Conservation (phyloP, 1,284 basidiomycete genomes). For the Puccinia hordei region DNA sequence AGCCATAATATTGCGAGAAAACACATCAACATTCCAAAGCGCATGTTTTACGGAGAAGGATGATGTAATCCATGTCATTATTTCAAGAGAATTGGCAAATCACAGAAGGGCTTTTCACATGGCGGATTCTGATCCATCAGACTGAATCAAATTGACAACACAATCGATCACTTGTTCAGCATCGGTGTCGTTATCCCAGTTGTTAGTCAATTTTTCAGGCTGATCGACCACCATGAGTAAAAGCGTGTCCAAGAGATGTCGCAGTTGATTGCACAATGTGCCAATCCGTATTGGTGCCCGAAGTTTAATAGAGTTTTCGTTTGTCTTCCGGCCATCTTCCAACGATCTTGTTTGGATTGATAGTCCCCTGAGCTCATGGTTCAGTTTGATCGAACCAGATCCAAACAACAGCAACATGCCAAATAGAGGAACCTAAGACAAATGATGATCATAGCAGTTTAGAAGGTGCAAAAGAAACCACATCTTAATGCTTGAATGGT, state of each 20-base stretch:
- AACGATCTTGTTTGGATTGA: conserved; percentile 41
- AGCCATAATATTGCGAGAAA: neutral
- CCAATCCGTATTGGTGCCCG: conserved; percentile 84
- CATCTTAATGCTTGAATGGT: neutral
- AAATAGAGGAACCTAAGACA: conserved; percentile 72
- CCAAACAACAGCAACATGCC: conserved; percentile 58
- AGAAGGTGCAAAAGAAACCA: neutral
- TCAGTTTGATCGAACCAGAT: conserved; percentile 43
- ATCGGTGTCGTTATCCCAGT: conserved; percentile 8
- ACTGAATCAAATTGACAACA: conserved; percentile 44
- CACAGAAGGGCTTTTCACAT: neutral
- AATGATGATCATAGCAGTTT: conserved; percentile 72
- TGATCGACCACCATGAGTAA: conserved; percentile 32
- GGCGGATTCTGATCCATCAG: conserved; percentile 5
- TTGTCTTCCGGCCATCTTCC: conserved; percentile 51
- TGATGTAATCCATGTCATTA: neutral
- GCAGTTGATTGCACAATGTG: conserved; percentile 82
- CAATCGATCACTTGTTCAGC: conserved; percentile 24
- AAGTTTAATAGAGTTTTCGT: conserved; percentile 67
- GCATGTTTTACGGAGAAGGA: neutral
- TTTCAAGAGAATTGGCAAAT: neutral
- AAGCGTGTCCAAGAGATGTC: conserved; percentile 57
- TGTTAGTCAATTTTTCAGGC: conserved; percentile 15
- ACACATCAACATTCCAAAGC: neutral
- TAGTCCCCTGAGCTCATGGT: conserved; percentile 34